These are phyloP conservation scores for Naganishia onofrii DNA, from an alignment of 768 basidiomycete genomes.

Conservation along the genomic window DNA sequence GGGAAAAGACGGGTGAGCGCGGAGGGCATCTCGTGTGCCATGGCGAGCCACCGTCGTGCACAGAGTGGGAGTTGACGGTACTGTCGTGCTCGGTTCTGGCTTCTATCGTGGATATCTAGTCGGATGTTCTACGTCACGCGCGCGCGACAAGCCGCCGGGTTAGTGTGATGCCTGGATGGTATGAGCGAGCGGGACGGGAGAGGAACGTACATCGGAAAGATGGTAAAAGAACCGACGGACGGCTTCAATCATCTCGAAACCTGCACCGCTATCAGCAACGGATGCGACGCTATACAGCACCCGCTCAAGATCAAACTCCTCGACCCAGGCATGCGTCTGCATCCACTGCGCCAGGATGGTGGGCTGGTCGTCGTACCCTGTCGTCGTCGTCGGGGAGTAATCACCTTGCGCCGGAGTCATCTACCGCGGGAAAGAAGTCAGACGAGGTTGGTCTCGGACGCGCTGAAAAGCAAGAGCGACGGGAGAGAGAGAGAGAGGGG, in stretches of 20 bases:
- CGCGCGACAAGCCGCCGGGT: too few relatives aligned
- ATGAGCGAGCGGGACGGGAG: neutral
- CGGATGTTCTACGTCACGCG: constrained; percentile 16
- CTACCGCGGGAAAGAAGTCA: neutral
- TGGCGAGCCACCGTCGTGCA: constrained; percentile 5
- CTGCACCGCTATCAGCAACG: too few relatives aligned
- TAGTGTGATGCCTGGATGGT: too few relatives aligned
- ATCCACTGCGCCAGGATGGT: neutral
- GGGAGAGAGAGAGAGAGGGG: neutral
- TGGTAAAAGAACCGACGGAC: constrained; percentile 7
- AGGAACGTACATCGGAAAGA: neutral
- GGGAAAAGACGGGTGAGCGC: neutral
- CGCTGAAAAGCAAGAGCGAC: too few relatives aligned
- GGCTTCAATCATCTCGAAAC: neutral
- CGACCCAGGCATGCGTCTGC: neutral
- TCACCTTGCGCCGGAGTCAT: neutral
- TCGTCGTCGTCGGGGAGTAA: neutral
- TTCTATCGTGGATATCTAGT: constrained; percentile 6
- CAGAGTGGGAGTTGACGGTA: neutral
- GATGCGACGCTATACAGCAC: neutral
- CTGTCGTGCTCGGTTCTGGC: constrained; percentile 14
- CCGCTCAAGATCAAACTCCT: neutral
- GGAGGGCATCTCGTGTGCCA: neutral
- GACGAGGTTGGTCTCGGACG: too few relatives aligned
- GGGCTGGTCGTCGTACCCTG: neutral